These are phyloP conservation scores for Phytophthora ramorum DNA, from an alignment of 352 stramenopile species.

Conservation along the genomic window DNA sequence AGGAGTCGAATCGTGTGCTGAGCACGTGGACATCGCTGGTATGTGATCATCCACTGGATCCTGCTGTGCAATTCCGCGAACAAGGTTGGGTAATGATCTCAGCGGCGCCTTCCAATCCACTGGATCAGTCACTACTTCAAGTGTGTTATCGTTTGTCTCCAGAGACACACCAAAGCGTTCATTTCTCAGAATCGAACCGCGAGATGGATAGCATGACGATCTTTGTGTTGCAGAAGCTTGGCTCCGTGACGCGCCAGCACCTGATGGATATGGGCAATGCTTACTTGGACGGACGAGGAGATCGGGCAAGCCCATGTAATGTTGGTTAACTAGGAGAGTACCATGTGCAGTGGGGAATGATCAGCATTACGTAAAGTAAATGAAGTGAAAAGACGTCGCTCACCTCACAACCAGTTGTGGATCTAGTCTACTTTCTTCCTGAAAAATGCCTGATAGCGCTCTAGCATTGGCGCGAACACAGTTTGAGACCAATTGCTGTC, in stretches of 20 bases:
- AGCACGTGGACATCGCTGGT: slow-evolving; percentile 17
- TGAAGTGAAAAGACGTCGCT: too few species aligned
- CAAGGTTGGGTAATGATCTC: slow-evolving; percentile 19
- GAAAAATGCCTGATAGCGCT: neutral
- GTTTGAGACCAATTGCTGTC: neutral
- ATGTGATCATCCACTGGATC: slow-evolving; percentile 6
- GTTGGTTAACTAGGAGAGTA: too few species aligned
- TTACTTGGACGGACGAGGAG: too few species aligned
- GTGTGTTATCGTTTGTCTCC: slow-evolving; percentile 15
- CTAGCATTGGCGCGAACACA: neutral
- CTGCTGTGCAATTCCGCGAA: slow-evolving; percentile 11
- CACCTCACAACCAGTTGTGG: too few species aligned
- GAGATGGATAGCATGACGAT: neutral
- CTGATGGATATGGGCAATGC: slow-evolving; percentile 3
- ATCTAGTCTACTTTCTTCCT: neutral
- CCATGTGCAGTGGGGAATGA: too few species aligned
- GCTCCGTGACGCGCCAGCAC: neutral
- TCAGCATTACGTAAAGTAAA: too few species aligned
- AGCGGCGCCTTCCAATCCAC: slow-evolving; percentile 5
- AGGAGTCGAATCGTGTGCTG: slow-evolving; percentile 7
- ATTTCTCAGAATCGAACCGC: neutral
- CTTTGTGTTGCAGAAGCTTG: slow-evolving; percentile 21
- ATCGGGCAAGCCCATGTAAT: too few species aligned
- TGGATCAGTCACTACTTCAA: neutral
- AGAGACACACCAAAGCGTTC: neutral